These are phyloP conservation scores for Plantago elongata DNA, from an alignment of 257 asterid species.

Conservation along the genomic window DNA sequence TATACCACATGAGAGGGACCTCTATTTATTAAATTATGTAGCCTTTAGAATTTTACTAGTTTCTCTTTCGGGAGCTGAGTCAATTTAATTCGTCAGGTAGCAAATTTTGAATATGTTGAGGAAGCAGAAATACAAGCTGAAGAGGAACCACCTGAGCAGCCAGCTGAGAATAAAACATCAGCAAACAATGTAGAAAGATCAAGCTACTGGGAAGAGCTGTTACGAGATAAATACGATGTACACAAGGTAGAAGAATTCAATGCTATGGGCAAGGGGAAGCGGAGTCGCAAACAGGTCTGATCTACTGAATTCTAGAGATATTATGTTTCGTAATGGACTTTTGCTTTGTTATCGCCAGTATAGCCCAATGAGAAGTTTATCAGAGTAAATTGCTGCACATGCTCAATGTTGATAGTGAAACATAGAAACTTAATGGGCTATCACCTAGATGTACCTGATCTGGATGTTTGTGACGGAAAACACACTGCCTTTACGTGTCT, in stretches of 20 bases:
- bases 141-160: constrained; percentile 58
- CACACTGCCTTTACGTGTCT: background rate
- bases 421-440: background rate
- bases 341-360: background rate
- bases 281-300: constrained; percentile 87
- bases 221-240: constrained; percentile 82
- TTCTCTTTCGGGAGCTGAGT: constrained; percentile 16
- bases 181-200: constrained; percentile 70
- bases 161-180: constrained; percentile 53
- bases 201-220: constrained; percentile 85
- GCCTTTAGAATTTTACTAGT: background rate
- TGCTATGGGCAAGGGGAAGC: constrained; percentile 95
- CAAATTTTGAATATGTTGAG: constrained; percentile 87
- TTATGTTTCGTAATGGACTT: constrained; percentile 9
- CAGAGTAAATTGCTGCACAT: background rate
- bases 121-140: constrained; percentile 69
- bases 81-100: constrained; percentile 54
- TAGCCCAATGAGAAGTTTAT: background rate
- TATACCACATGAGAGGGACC: too few species aligned
- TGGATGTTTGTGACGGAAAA: background rate
- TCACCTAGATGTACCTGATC: background rate
- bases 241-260: constrained; percentile 80
- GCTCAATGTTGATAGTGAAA: background rate
- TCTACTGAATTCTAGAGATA: background rate
- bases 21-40: too few species aligned